A percentile compares a stretch with the other conserved stretches of the same genome.
phyloP scores from a whole-genome alignment of 768 basidiomycete genomes.

The Xerocomus spinulosus region DNA sequence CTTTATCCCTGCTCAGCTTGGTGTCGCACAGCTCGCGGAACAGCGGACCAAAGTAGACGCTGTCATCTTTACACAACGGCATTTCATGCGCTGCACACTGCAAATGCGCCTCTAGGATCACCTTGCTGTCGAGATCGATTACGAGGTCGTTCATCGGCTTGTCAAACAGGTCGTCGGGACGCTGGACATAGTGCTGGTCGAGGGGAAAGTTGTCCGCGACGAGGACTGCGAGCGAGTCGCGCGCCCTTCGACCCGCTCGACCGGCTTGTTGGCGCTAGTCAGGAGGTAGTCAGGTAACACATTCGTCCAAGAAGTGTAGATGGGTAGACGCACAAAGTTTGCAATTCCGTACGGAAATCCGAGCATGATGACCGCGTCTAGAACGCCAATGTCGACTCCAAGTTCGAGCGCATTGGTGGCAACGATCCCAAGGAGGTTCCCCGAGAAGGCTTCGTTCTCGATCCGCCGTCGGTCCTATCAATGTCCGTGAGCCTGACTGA shows the following conservation, averaged over 20 bases:
- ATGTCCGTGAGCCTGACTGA: not conserved
- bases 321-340: slow-evolving; percentile 59
- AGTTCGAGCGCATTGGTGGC: slow-evolving; percentile 90
- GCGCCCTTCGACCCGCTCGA: slow-evolving; percentile 75
- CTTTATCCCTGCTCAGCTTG: slow-evolving; percentile 60
- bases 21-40: slow-evolving; percentile 57
- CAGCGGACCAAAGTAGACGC: slow-evolving; percentile 64
- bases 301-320: not conserved
- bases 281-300: not conserved
- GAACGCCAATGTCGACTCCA: slow-evolving; percentile 84
- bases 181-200: slow-evolving; percentile 67
- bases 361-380: slow-evolving; percentile 87
- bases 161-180: slow-evolving; percentile 69
- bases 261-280: slow-evolving; percentile 83
- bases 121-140: slow-evolving; percentile 67
- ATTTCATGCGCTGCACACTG: slow-evolving; percentile 89
- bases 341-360: slow-evolving; percentile 79
- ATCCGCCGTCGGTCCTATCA: slow-evolving; percentile 74
- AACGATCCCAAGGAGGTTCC: slow-evolving; percentile 77
- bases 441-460: slow-evolving; percentile 83
- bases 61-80: slow-evolving; percentile 65
- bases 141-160: slow-evolving; percentile 56
- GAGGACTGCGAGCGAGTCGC: slow-evolving; percentile 73
- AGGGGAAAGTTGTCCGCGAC: slow-evolving; percentile 66
- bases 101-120: slow-evolving; percentile 78